A percentile compares a stretch with the other conserved stretches of the same genome.
Evolutionary conservation across 2,329 filamentous ascomycete species (phyloP).

Genomic region (Alternaria ventricosa): DNA sequence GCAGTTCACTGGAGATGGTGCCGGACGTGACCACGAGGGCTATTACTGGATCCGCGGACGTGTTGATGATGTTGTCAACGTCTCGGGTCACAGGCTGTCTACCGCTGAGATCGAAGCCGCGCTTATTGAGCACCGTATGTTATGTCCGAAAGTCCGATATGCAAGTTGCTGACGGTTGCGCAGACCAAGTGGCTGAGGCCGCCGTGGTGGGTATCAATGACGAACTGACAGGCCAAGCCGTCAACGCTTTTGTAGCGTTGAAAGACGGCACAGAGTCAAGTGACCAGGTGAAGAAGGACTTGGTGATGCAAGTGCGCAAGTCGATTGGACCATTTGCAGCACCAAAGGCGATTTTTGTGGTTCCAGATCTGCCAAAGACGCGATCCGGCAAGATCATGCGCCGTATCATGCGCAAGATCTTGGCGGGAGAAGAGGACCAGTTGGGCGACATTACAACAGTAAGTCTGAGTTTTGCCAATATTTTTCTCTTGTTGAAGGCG

Average conservation of each 20-base stretch:
- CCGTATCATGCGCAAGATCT: constrained; percentile 93
- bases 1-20: constrained; percentile 90
- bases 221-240: constrained; percentile 94
- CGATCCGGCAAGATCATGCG: constrained; percentile 99
- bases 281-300: constrained; percentile 88
- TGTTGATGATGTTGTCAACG: constrained; percentile 98
- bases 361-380: constrained; percentile 96
- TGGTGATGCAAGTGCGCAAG: constrained; percentile 93
- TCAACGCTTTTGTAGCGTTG: constrained; percentile 94
- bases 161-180: constrained; percentile 27
- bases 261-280: constrained; percentile 80
- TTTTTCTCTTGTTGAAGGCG: constrained; percentile 16
- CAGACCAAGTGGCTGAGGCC: constrained; percentile 82
- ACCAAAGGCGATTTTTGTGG: constrained; percentile 89
- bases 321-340: constrained; percentile 97
- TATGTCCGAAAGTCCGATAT: background rate
- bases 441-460: constrained; percentile 92
- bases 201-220: constrained; percentile 93
- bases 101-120: constrained; percentile 98
- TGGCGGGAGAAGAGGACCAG: constrained; percentile 96
- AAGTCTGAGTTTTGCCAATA: constrained; percentile 51
- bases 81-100: constrained; percentile 92
- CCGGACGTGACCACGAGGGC: constrained; percentile 93
- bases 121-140: constrained; percentile 81
- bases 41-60: constrained; percentile 99